Evolutionary conservation across 2,329 filamentous ascomycete genomes (phyloP).

Genomic region (Monilinia fructigena): DNA sequence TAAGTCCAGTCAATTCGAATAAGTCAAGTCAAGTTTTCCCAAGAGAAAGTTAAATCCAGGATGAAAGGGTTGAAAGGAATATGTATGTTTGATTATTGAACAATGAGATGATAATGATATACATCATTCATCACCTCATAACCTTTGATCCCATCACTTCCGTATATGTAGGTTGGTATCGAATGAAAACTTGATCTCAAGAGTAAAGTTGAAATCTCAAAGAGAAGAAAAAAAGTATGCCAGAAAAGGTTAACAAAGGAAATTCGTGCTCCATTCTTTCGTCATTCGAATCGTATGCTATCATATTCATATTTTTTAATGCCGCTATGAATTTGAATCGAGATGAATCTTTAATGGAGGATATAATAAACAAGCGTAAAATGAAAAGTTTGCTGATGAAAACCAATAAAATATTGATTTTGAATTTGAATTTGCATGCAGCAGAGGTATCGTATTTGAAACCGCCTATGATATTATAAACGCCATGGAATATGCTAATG

Average conservation of each 20-base stretch:
- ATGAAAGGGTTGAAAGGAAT: not conserved
- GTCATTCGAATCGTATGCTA: slow-evolving; percentile 20
- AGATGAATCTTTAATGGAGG: slow-evolving; percentile 12
- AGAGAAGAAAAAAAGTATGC: slow-evolving; percentile 8
- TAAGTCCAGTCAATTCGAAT: not conserved
- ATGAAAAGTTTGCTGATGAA: slow-evolving; percentile 5
- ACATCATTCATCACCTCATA: not conserved
- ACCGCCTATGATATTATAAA: slow-evolving; percentile 21
- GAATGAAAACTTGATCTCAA: slow-evolving; percentile 11
- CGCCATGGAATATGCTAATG: slow-evolving; percentile 22
- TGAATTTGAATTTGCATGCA: slow-evolving; percentile 19
- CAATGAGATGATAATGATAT: not conserved
- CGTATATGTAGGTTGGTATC: not conserved
- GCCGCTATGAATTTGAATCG: slow-evolving; percentile 9
- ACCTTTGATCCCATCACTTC: not conserved
- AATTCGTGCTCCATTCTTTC: slow-evolving; percentile 22
- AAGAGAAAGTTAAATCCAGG: slow-evolving; percentile 5
- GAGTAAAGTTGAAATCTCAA: not conserved
- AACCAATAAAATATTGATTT: slow-evolving; percentile 9
- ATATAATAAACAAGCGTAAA: slow-evolving; percentile 10
- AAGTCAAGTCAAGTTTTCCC: slow-evolving; percentile 6
- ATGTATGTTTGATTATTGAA: not conserved
- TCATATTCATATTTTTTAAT: slow-evolving; percentile 17
- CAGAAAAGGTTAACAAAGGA: slow-evolving; percentile 20
- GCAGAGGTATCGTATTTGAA: slow-evolving; percentile 21